These are phyloP conservation scores for Phytopythium aichiense DNA, from an alignment of 352 stramenopile genomes.

Conservation along the genomic window DNA sequence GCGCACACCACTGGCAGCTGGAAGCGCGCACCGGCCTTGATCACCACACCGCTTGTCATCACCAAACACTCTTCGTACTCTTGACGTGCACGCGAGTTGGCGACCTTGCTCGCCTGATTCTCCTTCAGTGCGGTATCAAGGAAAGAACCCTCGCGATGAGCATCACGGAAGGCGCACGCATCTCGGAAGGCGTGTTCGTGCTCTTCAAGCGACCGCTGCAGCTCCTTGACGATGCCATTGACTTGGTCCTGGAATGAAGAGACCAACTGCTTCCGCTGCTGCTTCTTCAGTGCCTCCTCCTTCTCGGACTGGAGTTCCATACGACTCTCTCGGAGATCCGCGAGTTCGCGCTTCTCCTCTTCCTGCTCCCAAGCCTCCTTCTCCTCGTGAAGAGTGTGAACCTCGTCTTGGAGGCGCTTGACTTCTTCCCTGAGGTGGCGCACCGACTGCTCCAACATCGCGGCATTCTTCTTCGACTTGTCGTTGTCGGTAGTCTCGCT, in stretches of 20 bases:
- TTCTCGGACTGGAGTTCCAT: conserved; percentile 35
- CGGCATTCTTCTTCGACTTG: conserved; percentile 5
- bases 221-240: conserved; percentile 29
- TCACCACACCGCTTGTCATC: conserved; percentile 71
- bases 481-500: conserved; percentile 1
- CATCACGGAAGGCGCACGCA: conserved; percentile 54
- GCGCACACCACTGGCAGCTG: conserved; percentile 70
- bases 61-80: conserved; percentile 68
- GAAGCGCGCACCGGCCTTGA: conserved; percentile 74
- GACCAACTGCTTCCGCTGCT: conserved; percentile 40
- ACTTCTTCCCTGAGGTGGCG: neutral
- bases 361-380: conserved; percentile 27
- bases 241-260: conserved; percentile 36
- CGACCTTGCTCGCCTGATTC: neutral
- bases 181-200: conserved; percentile 58
- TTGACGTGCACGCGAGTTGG: neutral
- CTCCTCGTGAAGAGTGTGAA: conserved; percentile 22
- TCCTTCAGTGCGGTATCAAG: neutral
- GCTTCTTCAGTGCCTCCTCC: conserved; percentile 25
- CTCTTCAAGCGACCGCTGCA: conserved; percentile 51
- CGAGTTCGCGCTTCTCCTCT: conserved; percentile 20
- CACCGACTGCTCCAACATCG: conserved; percentile 4
- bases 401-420: conserved; percentile 17
- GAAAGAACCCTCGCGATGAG: conserved; percentile 11
- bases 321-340: conserved; percentile 25